phyloP scores from a whole-genome alignment of 1,139 yeast genomes.

The Kluyveromyces sp. region DNA sequence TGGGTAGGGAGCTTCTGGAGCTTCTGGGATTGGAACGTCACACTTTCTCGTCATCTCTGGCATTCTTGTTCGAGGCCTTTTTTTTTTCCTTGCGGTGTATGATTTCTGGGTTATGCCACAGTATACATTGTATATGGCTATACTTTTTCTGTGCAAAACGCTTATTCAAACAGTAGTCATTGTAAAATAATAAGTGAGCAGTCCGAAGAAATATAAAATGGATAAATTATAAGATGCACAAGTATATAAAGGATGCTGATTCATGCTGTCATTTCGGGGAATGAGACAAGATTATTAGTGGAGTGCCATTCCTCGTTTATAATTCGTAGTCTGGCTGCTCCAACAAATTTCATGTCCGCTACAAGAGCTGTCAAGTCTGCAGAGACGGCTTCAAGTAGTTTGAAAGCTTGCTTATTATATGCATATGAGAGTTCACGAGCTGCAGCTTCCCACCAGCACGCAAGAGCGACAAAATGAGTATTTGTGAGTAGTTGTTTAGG shows the following conservation, averaged over 20 bases:
- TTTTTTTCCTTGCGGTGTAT: neutral
- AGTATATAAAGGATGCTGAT: neutral
- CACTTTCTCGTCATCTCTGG: conserved; percentile 6
- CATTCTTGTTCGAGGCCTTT: neutral
- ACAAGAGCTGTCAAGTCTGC: conserved; percentile 45
- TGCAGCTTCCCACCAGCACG: conserved; percentile 91
- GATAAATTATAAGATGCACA: neutral
- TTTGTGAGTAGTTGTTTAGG: conserved; percentile 44
- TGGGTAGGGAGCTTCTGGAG: conserved; percentile 60
- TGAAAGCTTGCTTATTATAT: conserved; percentile 65
- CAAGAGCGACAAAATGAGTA: conserved; percentile 62
- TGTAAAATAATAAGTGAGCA: neutral
- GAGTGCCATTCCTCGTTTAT: conserved; percentile 70
- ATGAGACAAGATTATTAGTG: conserved; percentile 38
- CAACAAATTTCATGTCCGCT: conserved; percentile 49
- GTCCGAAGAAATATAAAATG: neutral
- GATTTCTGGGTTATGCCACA: neutral
- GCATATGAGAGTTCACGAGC: conserved; percentile 46
- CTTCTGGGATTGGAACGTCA: conserved; percentile 37
- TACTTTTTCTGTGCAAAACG: no score
- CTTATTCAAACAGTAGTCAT: no score
- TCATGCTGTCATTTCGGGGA: conserved; percentile 46
- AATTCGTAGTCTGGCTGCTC: conserved; percentile 68
- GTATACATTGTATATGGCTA: no score
- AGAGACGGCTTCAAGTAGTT: conserved; percentile 44